Percentiles rank a stretch among this genome's conserved stretches.
These are phyloP conservation scores for Trypanosoma brucei DNA, from an alignment of 208 protist genomes.

Conservation along the genomic window DNA sequence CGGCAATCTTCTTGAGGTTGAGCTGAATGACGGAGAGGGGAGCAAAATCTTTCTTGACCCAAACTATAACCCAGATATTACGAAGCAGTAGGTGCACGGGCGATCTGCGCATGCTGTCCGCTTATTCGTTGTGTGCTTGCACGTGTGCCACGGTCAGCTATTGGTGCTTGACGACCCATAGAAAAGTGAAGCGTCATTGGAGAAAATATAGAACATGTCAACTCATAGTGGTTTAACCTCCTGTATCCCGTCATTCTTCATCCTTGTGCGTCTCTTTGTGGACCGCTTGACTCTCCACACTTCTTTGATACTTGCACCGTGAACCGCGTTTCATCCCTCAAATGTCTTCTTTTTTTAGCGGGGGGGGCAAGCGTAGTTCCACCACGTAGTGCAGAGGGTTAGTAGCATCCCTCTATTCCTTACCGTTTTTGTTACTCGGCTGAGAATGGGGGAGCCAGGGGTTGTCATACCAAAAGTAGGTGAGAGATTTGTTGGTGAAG, in stretches of 20 bases:
- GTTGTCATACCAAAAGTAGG: slow-evolving; percentile 48
- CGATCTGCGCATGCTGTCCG: background rate
- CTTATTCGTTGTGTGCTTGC: background rate
- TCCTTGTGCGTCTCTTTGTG: too few species aligned
- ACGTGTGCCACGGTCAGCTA: too few species aligned
- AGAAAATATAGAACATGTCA: background rate
- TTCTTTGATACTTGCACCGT: too few species aligned
- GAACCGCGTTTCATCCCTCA: background rate
- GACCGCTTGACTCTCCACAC: too few species aligned
- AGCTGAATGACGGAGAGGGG: slow-evolving; percentile 54
- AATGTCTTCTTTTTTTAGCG: background rate
- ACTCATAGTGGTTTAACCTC: too few species aligned
- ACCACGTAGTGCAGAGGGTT: background rate
- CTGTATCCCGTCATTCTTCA: too few species aligned
- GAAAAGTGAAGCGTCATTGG: background rate
- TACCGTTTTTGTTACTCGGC: slow-evolving; percentile 8
- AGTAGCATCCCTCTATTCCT: background rate
- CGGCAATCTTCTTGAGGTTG: slow-evolving; percentile 82
- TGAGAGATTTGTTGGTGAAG: slow-evolving; percentile 71
- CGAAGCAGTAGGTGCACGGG: slow-evolving; percentile 23
- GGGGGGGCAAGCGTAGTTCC: background rate
- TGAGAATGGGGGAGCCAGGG: slow-evolving; percentile 8
- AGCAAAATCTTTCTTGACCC: slow-evolving; percentile 77
- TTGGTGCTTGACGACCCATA: background rate
- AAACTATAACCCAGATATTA: slow-evolving; percentile 80